phyloP scores from a whole-genome alignment of 1,284 basidiomycete species.

The Mycocalia duriaeana region DNA sequence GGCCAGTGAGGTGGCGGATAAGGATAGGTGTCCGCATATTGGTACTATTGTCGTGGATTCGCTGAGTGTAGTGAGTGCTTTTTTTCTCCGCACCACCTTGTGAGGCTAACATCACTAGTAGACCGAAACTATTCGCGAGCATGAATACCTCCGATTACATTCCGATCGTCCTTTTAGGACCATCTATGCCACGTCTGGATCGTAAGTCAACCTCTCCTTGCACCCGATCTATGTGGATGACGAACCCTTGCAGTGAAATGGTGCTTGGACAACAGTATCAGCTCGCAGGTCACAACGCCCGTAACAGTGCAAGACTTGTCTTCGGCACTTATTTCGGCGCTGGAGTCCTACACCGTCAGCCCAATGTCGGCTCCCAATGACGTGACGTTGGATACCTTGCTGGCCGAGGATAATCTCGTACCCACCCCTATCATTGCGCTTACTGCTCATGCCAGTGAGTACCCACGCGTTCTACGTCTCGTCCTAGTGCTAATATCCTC shows the following conservation, averaged over 20 bases:
- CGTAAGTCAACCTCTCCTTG: constrained; percentile 41
- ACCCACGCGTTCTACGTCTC: neutral
- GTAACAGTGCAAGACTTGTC: constrained; percentile 86
- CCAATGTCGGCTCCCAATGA: constrained; percentile 80
- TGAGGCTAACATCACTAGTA: constrained; percentile 23
- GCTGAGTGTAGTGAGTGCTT: constrained; percentile 65
- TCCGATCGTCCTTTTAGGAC: constrained; percentile 91
- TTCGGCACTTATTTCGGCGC: constrained; percentile 88
- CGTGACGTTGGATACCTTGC: constrained; percentile 86
- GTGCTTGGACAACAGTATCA: constrained; percentile 89
- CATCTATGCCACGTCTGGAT: constrained; percentile 69
- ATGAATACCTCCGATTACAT: constrained; percentile 96
- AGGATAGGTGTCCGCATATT: constrained; percentile 82
- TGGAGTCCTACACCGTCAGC: constrained; percentile 88
- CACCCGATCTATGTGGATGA: constrained; percentile 6
- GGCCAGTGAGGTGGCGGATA: constrained; percentile 75
- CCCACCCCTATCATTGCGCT: constrained; percentile 93
- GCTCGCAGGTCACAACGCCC: constrained; percentile 88
- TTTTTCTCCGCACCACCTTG: constrained; percentile 3
- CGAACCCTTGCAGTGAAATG: constrained; percentile 64
- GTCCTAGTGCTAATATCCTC: constrained; percentile 6
- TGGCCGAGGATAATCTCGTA: constrained; percentile 98
- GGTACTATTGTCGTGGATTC: constrained; percentile 97
- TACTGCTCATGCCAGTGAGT: constrained; percentile 85
- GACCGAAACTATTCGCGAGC: constrained; percentile 86